Base-by-base conservation (phyloP, 306 rosid genomes). In the Begonia loranthoides region DNA sequence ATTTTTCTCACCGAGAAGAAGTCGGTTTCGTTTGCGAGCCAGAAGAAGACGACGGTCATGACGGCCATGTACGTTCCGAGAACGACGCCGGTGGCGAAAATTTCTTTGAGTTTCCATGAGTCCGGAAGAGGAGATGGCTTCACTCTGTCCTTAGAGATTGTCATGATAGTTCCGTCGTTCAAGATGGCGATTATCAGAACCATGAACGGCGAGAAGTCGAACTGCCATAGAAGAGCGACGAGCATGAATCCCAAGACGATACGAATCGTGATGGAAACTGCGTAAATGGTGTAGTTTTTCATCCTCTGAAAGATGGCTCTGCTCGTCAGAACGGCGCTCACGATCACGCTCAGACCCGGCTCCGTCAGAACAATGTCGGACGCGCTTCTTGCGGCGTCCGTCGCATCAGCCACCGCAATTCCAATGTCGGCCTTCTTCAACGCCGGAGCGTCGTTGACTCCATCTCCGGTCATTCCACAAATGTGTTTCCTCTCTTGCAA, bases 101-200 rank as follows among this genome's bases (percentile, higher is more conserved):
- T 79, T 66, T 79, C 85, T 7, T 74, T 65, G 1, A 79, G 78
- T 55, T 79, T 79, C 85, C 85, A 79, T 65, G 85, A 79, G 49
- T 79, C 85, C 9, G 85, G 85, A 4, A 74, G 4, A 22, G 78
- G 85, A 5, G 85, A 79, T 45, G 85, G 85, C 49, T 62, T 74
- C 52, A 79, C 85, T 38, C 81, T 79, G 1, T 79, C 85, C 71
- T 74, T 68, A 12, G 85, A 79, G 60, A 79, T 79, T 45, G 85
- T 79, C 85, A 79, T 79, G 67, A 79, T 79, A 66, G 85, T 79
- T 53, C 85, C 85, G 1, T 79, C 81, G 10, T 79, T 79, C 69
- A 79, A 68, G 48, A 79, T 57, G 54, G 85, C 85, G 14, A 79
- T 75, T 45, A 79, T 63, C 17, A 79, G 54, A 58, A 79, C 81